A percentile compares a stretch with the other conserved stretches of the same genome.
Conservation (phyloP, 139 green algal species). For the Axilococcus clingmanii region DNA sequence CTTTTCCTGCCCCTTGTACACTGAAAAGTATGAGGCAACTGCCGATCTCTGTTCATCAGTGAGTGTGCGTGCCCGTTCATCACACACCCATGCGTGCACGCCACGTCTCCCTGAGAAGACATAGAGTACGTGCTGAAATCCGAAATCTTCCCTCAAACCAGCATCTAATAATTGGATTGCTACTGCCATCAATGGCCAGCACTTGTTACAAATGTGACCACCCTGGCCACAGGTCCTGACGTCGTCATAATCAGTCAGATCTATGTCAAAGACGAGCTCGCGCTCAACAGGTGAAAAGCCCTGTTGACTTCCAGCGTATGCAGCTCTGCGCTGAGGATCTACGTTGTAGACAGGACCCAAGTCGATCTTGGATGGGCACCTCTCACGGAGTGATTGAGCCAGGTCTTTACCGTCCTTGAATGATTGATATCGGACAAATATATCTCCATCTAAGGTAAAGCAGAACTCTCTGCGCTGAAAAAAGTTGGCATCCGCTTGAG, state of each 20-base stretch:
- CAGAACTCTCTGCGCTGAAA: constrained; percentile 87
- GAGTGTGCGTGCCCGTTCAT: constrained; percentile 67
- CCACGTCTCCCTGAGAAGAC: constrained; percentile 93
- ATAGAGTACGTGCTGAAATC: constrained; percentile 93
- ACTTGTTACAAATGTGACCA: constrained; percentile 81
- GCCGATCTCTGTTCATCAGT: constrained; percentile 76
- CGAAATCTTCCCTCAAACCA: constrained; percentile 86
- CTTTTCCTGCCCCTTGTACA: constrained; percentile 70
- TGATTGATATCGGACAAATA: constrained; percentile 97
- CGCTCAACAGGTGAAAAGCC: constrained; percentile 77
- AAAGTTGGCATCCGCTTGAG: constrained; percentile 57
- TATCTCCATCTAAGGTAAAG: constrained; percentile 95
- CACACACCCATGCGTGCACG: constrained; percentile 96
- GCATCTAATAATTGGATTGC: constrained; percentile 64
- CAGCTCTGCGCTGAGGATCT: constrained; percentile 67
- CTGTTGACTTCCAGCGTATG: constrained; percentile 35
- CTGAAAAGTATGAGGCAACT: constrained; percentile 76
- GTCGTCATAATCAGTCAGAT: constrained; percentile 98
- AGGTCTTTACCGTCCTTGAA: constrained; percentile 83
- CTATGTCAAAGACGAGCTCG: constrained; percentile 98
- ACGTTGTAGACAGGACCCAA: constrained; percentile 94
- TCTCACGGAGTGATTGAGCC: constrained; percentile 45
- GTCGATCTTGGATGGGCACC: constrained; percentile 91
- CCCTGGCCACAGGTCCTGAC: constrained; percentile 83
- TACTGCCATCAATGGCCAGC: constrained; percentile 94